These are phyloP conservation scores for Fusarium falciforme DNA, from an alignment of 2,329 filamentous ascomycete species.

Conservation along the genomic window DNA sequence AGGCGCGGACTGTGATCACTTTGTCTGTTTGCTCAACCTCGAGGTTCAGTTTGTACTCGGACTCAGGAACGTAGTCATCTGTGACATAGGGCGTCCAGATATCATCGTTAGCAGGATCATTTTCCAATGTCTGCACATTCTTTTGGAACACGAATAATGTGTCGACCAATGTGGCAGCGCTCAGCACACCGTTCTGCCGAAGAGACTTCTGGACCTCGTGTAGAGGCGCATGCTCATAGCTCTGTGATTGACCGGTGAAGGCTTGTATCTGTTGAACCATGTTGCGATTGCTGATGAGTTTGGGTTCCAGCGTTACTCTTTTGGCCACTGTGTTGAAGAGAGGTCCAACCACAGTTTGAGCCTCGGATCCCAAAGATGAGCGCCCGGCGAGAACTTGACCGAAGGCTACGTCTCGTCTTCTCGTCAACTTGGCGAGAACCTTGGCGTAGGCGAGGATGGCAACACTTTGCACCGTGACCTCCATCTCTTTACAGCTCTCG, in stretches of 20 bases:
- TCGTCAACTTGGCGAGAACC: neutral
- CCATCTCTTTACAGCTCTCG: neutral
- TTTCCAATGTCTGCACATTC: neutral
- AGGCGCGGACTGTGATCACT: neutral
- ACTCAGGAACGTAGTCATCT: conserved; percentile 1
- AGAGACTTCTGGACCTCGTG: neutral
- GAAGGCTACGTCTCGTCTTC: neutral
- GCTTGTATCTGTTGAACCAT: conserved; percentile 1
- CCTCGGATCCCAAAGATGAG: neutral
- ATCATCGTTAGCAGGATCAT: neutral
- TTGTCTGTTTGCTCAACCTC: neutral
- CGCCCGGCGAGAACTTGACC: neutral
- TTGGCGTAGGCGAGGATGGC: neutral
- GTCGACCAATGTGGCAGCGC: neutral
- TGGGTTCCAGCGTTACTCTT: neutral
- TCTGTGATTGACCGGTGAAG: neutral
- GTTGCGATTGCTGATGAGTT: neutral
- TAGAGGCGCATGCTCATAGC: neutral
- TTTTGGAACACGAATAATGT: neutral
- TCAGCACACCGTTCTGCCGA: neutral
- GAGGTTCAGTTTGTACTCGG: neutral
- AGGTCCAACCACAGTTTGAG: neutral
- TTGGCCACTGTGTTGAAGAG: neutral
- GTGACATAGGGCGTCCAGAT: neutral
- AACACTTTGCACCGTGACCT: neutral